Conservation (phyloP, 2,329 filamentous ascomycete genomes). For the Alternaria dauci region DNA sequence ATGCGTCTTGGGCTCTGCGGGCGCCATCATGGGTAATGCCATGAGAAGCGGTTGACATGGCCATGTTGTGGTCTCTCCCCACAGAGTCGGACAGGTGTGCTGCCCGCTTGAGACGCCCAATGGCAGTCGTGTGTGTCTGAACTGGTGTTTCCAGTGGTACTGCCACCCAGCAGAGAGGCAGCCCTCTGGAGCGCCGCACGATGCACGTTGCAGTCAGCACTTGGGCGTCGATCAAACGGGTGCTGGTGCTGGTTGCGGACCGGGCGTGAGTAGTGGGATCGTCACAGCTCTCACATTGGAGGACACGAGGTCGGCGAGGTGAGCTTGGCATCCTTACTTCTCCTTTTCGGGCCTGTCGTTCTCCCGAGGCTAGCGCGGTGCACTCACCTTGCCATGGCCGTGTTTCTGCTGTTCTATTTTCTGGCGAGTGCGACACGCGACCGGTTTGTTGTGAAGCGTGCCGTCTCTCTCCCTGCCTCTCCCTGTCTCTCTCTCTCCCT, state of each 20-base stretch:
- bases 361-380: slow-evolving; percentile 28
- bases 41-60: not conserved
- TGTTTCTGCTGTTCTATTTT: slow-evolving; percentile 18
- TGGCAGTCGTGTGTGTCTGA: slow-evolving; percentile 6
- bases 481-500: not conserved
- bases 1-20: slow-evolving; percentile 18
- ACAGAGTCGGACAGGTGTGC: not conserved
- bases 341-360: slow-evolving; percentile 42
- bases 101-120: not conserved
- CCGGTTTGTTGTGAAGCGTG: slow-evolving; percentile 13
- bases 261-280: slow-evolving; percentile 45
- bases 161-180: slow-evolving; percentile 10
- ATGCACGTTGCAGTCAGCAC: slow-evolving; percentile 44
- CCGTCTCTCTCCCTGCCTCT: not conserved
- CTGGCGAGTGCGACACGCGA: slow-evolving; percentile 12
- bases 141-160: slow-evolving; percentile 10
- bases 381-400: slow-evolving; percentile 11
- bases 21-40: no score
- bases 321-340: slow-evolving; percentile 34
- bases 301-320: slow-evolving; percentile 50
- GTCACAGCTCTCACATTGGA: slow-evolving; percentile 37
- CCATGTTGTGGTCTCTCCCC: not conserved
- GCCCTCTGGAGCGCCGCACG: slow-evolving; percentile 33
- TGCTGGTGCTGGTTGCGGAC: slow-evolving; percentile 46
- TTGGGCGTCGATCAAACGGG: slow-evolving; percentile 51